phyloP scores from a whole-genome alignment of 306 rosid species.

The Inga leiocalycina region DNA sequence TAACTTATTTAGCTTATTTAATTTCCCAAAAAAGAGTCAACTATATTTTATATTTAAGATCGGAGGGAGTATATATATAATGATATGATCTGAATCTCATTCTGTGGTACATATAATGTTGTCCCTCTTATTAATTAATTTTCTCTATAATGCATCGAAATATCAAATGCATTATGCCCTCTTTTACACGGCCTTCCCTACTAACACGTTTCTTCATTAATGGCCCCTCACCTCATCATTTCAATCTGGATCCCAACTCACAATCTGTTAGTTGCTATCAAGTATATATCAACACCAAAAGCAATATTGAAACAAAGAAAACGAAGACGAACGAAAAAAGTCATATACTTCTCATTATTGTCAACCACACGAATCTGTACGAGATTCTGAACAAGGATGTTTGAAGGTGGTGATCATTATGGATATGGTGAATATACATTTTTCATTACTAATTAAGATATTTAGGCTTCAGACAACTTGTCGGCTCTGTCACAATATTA shows the following conservation, averaged over 20 bases:
- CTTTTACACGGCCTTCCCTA: constrained; percentile 14
- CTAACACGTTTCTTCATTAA: constrained; percentile 9
- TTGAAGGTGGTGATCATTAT: background rate
- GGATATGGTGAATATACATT: background rate
- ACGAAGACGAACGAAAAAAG: background rate
- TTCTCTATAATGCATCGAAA: background rate
- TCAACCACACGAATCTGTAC: background rate
- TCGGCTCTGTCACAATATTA: background rate
- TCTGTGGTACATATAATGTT: constrained; percentile 7
- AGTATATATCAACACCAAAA: background rate
- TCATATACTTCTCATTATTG: background rate
- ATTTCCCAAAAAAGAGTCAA: too few relatives aligned
- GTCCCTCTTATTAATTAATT: constrained; percentile 19
- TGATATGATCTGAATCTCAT: background rate
- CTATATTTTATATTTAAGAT: too few relatives aligned
- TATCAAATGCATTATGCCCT: constrained; percentile 7
- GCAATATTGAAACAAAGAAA: background rate
- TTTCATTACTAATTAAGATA: background rate
- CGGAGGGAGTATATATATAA: background rate
- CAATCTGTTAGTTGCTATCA: background rate
- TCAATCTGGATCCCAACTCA: constrained; percentile 18
- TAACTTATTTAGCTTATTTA: too few relatives aligned
- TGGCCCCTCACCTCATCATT: background rate
- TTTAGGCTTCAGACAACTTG: background rate
- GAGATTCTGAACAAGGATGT: background rate